Conservation (phyloP, 176 grass and related monocot species). For the Panicum miliaceum region DNA sequence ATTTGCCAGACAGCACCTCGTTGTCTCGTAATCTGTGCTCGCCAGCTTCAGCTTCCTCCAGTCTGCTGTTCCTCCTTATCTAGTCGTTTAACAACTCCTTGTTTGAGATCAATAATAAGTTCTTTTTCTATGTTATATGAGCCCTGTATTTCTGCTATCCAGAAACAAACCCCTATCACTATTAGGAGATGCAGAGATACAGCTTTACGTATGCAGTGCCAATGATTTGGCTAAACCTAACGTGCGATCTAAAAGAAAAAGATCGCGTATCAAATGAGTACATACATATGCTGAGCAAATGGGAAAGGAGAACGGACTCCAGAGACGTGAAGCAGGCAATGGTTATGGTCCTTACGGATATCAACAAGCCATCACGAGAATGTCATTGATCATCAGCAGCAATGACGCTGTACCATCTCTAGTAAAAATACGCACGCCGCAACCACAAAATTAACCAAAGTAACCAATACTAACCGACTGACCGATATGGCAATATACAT, state of each 20-base stretch:
- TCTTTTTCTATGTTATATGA: background rate
- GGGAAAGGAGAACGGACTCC: background rate
- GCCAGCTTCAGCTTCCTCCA: background rate
- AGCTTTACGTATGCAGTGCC: background rate
- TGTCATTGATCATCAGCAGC: slow-evolving; percentile 32
- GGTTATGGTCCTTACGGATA: background rate
- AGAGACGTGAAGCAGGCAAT: background rate
- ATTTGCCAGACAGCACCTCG: slow-evolving; percentile 77
- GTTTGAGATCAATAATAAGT: background rate
- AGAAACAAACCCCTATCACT: background rate
- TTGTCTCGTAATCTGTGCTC: slow-evolving; percentile 58
- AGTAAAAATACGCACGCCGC: slow-evolving; percentile 22
- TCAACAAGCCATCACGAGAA: slow-evolving; percentile 21
- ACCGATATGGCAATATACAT: slow-evolving; percentile 50
- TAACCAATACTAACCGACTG: background rate
- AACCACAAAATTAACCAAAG: slow-evolving; percentile 35
- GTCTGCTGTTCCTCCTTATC: background rate
- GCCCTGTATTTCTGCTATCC: background rate
- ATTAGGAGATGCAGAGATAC: background rate
- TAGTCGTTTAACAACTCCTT: background rate
- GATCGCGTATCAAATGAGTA: background rate
- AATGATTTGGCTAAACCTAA: background rate
- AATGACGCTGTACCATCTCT: slow-evolving; percentile 35
- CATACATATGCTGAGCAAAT: background rate
- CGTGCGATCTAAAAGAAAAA: background rate